A percentile compares a stretch with the other conserved stretches of the same genome.
These are phyloP conservation scores for Phytopythium vexans DNA, from an alignment of 352 stramenopile genomes.

Conservation along the genomic window DNA sequence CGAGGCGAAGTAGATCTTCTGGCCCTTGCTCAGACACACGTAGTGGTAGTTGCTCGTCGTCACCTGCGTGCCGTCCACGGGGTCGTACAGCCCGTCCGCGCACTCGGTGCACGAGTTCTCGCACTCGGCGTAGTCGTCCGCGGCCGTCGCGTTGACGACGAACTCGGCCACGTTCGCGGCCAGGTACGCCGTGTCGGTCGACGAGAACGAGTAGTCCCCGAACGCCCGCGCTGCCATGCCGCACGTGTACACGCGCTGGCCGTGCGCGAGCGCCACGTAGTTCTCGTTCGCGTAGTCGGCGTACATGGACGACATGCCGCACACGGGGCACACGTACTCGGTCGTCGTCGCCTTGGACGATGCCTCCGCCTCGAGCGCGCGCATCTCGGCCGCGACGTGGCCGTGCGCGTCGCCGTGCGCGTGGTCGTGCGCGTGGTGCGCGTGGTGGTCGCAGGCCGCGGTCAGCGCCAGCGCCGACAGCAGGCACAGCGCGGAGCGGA, in stretches of 20 bases:
- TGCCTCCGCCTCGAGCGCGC: conserved; percentile 8
- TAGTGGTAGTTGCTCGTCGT: conserved; percentile 61
- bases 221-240: conserved; percentile 62
- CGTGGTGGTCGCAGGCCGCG: conserved; percentile 11
- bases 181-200: conserved; percentile 71
- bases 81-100: conserved; percentile 45
- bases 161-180: conserved; percentile 70
- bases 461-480: conserved; percentile 13
- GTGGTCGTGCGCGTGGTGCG: conserved; percentile 7
- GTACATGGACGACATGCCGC: conserved; percentile 60
- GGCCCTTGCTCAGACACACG: conserved; percentile 66
- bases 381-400: conserved; percentile 14
- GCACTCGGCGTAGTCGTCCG: conserved; percentile 33
- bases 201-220: conserved; percentile 39
- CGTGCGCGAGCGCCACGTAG: conserved; percentile 55
- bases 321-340: conserved; percentile 67
- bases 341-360: conserved; percentile 28
- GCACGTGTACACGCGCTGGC: conserved; percentile 73
- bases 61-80: conserved; percentile 54
- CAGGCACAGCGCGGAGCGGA: conserved; percentile 2
- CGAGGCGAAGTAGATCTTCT: conserved; percentile 86
- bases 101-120: conserved; percentile 41
- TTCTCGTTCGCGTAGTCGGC: conserved; percentile 44
- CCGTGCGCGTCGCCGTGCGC: conserved; percentile 5
- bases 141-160: conserved; percentile 25